These are phyloP conservation scores for Backusella morwellensis DNA, from an alignment of 192 early-diverging fungal species.

Conservation along the genomic window DNA sequence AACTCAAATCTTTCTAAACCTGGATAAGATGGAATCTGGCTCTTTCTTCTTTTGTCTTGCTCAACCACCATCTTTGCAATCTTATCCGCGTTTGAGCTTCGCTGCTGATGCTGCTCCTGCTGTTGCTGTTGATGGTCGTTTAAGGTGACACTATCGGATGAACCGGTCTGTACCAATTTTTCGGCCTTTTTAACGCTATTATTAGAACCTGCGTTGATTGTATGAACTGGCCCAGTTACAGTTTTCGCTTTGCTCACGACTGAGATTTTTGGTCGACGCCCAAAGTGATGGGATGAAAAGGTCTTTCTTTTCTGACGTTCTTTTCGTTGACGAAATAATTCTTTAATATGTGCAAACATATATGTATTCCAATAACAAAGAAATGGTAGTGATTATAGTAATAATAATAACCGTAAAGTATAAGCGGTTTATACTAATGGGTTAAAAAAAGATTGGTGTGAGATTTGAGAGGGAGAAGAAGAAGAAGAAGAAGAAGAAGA, in stretches of 20 bases:
- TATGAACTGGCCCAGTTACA: neutral
- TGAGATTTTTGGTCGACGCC: neutral
- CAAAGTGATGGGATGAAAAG: neutral
- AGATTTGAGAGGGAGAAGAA: neutral
- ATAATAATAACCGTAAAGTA: neutral
- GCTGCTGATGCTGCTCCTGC: too few species aligned
- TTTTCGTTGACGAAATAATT: conserved; percentile 11
- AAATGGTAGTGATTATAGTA: neutral
- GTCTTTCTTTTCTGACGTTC: neutral
- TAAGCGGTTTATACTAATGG: neutral
- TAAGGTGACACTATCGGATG: neutral
- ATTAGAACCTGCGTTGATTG: neutral
- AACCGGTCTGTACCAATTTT: neutral
- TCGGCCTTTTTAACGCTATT: neutral
- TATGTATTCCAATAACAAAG: neutral
- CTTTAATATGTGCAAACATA: conserved; percentile 13
- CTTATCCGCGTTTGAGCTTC: conserved; percentile 6
- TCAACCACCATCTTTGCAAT: conserved; percentile 5
- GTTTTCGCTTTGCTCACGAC: neutral
- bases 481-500: neutral
- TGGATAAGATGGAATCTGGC: conserved; percentile 37
- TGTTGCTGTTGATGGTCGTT: neutral
- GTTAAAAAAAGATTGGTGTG: neutral
- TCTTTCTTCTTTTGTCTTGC: conserved; percentile 12
- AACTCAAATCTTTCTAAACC: conserved; percentile 58